phyloP scores from a whole-genome alignment of 495 filamentous ascomycete genomes.

The Penicillium cataractarum region DNA sequence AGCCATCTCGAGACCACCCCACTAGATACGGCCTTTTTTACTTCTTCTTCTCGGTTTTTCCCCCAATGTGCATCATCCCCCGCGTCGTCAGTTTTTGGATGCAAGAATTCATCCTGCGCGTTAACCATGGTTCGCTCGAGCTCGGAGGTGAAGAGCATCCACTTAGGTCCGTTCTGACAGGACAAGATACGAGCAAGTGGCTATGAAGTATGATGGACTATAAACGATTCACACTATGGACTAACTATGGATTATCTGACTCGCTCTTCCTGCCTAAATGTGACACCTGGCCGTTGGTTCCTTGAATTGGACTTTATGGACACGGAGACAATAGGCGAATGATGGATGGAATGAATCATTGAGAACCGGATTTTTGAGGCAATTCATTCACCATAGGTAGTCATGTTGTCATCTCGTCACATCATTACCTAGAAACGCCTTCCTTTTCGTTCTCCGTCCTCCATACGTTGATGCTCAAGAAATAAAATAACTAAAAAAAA shows the following conservation, averaged over 20 bases:
- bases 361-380: neutral
- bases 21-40: neutral
- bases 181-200: neutral
- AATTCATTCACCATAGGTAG: neutral
- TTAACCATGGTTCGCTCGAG: conserved; percentile 25
- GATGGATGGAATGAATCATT: conserved; percentile 4
- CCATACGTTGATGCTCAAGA: neutral
- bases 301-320: neutral
- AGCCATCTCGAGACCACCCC: neutral
- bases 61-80: conserved; percentile 10
- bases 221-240: neutral
- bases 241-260: neutral
- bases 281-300: neutral
- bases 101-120: neutral
- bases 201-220: neutral
- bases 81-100: conserved; percentile 7
- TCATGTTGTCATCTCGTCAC: neutral
- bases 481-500: neutral
- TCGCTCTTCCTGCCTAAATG: neutral
- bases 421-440: neutral
- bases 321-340: neutral
- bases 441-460: neutral
- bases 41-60: neutral
- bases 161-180: neutral
- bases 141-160: conserved; percentile 9